Evolutionary conservation across 306 rosid species (phyloP).

Genomic region (Ormosia semicastrata): DNA sequence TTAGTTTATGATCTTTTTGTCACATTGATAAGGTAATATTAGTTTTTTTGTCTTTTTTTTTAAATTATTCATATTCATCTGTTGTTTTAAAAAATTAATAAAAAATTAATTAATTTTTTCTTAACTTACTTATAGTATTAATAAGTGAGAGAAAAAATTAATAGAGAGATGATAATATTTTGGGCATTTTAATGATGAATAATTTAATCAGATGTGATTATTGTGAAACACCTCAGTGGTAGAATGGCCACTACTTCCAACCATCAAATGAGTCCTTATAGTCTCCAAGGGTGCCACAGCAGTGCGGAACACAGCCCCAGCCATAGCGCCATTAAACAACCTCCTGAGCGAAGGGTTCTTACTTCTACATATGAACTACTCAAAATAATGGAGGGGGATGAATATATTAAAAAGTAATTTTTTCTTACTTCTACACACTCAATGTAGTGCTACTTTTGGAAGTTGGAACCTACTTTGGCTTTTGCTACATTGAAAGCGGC

Average conservation of each 20-base stretch:
- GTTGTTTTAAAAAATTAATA: no score
- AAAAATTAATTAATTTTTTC: no score
- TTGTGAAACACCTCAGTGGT: conserved; percentile 64
- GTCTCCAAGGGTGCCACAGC: conserved; percentile 98
- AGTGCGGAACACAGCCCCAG: conserved; percentile 87
- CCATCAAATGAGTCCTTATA: conserved; percentile 94
- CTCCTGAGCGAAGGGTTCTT: conserved; percentile 83
- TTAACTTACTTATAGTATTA: no score
- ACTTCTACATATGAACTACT: neutral
- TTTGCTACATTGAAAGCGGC: conserved; percentile 1
- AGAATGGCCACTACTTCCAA: conserved; percentile 81
- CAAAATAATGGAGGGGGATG: neutral
- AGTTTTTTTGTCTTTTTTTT: no score
- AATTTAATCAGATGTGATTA: no score
- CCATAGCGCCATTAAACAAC: conserved; percentile 82
- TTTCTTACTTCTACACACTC: neutral
- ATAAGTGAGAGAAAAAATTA: no score
- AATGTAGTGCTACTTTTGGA: neutral
- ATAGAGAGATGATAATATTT: no score
- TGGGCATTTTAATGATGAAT: no score
- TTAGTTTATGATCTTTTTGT: no score
- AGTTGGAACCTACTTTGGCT: neutral
- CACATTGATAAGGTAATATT: no score
- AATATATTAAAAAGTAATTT: neutral
- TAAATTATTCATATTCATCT: no score